Evolutionary conservation across 257 asterid genomes (phyloP), one percentile per base, ranked within the genome.

Genomic region (Pogostemon cablin): DNA sequence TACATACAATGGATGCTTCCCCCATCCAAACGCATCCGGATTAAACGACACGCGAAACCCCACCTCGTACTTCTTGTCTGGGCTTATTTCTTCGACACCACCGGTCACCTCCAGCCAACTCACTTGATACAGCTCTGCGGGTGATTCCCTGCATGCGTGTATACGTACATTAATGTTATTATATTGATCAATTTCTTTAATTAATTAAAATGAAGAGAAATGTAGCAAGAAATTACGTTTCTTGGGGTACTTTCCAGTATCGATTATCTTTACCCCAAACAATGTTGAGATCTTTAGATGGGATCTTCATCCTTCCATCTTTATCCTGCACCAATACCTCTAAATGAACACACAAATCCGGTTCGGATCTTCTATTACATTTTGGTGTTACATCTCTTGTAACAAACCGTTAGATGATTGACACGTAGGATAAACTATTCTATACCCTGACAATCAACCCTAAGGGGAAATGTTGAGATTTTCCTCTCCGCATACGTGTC

Each of bases 1-100:
- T 4, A 84, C 37, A 72, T 73, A 83, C 5, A 83, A 5, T 0
- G 90, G 87, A 71, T 65, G 64, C 4, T 17, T 44, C 4, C 78
- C 78, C 91, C 91, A 87, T 17, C 91, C 95, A n/a, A 87, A 87
- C 12, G 91, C 85, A 58, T 82, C 86, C 0, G 82, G 73, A 1
- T 69, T 69, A 2, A 87, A 68, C 48, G 95, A 83, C 5, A 85
- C 25, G 0, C 7, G 9, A 8, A 85, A 87, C 9, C 73, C 77
- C 41, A 80, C 85, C 6, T 78, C 81, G 44, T 71, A 84, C n/a
- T 15, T 60, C 84, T 75, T 87, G 20, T 25, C 5, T 0, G 75
- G 79, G 2, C 56, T 10, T 0, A 44, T 67, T 4, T 5, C 66
- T 3, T 65, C 52, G 0, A 81, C 81, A 2, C 59, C 65, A 5